Conservation (phyloP, 2,329 filamentous ascomycete genomes). For the Biscogniauxia sp. region DNA sequence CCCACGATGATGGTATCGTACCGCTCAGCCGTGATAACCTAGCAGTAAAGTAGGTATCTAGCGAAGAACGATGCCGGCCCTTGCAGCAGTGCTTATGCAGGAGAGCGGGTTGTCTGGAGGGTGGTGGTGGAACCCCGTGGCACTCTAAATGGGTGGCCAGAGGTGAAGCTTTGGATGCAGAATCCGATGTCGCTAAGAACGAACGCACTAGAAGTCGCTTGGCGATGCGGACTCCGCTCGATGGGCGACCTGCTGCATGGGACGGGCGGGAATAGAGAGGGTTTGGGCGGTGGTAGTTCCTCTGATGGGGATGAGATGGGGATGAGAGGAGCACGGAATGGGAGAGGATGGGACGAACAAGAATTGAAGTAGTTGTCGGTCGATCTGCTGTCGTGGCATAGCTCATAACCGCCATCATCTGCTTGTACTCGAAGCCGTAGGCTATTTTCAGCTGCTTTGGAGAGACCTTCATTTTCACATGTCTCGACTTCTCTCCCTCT, state of each 20-base stretch:
- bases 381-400: too few species aligned
- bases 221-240: slow-evolving; percentile 8
- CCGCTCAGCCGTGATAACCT: not conserved
- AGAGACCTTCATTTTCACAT: slow-evolving; percentile 1
- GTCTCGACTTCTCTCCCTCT: not conserved
- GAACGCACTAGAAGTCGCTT: slow-evolving; percentile 5
- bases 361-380: not conserved
- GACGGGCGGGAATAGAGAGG: not conserved
- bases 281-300: not conserved
- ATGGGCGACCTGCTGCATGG: not conserved
- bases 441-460: not conserved
- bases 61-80: slow-evolving; percentile 9
- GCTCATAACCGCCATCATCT: too few species aligned
- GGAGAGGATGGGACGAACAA: not conserved
- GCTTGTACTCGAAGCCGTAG: not conserved
- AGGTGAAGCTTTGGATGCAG: slow-evolving; percentile 3
- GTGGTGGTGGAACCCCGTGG: slow-evolving; percentile 12
- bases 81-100: slow-evolving; percentile 21
- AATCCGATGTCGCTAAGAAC: slow-evolving; percentile 20
- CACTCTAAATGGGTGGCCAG: slow-evolving; percentile 8
- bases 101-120: slow-evolving; percentile 7
- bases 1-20: slow-evolving; percentile 3
- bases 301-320: not conserved
- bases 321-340: not conserved
- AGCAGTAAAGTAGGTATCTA: slow-evolving; percentile 2